Evolutionary conservation across 805 yeast genomes (phyloP).

Genomic region (Candida silvicultrix): DNA sequence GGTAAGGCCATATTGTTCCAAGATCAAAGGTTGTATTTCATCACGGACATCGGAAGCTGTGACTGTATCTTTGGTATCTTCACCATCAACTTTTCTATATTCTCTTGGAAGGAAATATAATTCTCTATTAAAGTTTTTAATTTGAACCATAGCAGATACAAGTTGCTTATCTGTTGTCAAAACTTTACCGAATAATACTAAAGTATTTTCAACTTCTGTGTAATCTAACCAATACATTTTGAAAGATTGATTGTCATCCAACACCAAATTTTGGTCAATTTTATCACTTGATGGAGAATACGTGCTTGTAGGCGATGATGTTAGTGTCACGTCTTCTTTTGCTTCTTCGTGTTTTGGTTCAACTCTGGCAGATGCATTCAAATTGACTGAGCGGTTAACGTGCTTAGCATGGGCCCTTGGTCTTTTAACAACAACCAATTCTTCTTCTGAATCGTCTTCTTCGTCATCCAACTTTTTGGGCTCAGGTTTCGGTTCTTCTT

Average conservation of each 20-base stretch:
- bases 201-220: slow-evolving; percentile 62
- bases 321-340: slow-evolving; percentile 3
- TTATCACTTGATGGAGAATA: slow-evolving; percentile 8
- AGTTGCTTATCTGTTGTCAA: slow-evolving; percentile 48
- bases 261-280: slow-evolving; percentile 15
- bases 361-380: slow-evolving; percentile 23
- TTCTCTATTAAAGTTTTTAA: slow-evolving; percentile 64
- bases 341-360: slow-evolving; percentile 18
- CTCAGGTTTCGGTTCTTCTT: slow-evolving; percentile 1
- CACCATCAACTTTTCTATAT: slow-evolving; percentile 37
- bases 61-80: slow-evolving; percentile 32
- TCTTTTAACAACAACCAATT: slow-evolving; percentile 46
- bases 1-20: slow-evolving; percentile 56
- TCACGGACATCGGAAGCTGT: slow-evolving; percentile 65
- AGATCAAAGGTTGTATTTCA: slow-evolving; percentile 63
- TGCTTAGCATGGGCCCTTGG: slow-evolving; percentile 40
- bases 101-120: slow-evolving; percentile 72
- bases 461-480: slow-evolving; percentile 15
- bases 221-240: slow-evolving; percentile 89
- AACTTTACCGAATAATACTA: slow-evolving; percentile 79
- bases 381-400: slow-evolving; percentile 34
- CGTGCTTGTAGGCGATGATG: slow-evolving; percentile 15
- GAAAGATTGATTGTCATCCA: slow-evolving; percentile 34
- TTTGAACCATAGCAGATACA: slow-evolving; percentile 72
- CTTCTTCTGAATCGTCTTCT: slow-evolving; percentile 49